Conservation (phyloP, 75 land plant species). For the Picea sitchensis region DNA sequence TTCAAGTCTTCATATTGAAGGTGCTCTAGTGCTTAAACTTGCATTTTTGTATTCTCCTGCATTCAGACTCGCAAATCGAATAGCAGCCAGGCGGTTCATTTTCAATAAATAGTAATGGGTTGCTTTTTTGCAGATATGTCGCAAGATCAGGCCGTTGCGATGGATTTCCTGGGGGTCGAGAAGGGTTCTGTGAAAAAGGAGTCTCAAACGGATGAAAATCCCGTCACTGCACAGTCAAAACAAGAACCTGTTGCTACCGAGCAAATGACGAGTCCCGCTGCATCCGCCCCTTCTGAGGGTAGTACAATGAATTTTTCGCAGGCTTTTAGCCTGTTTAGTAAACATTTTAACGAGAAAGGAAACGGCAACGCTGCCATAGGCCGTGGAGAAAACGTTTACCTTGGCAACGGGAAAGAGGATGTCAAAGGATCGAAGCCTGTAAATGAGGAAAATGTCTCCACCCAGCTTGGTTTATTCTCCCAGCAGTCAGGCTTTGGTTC, state of each 20-base stretch:
- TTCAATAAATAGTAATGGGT: background rate
- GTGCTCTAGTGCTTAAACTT: no score
- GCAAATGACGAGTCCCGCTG: background rate
- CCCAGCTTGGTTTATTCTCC: background rate
- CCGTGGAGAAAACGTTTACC: background rate
- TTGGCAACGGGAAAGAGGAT: background rate
- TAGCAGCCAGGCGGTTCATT: no score
- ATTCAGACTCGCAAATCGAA: no score
- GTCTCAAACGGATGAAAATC: background rate
- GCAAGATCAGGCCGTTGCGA: background rate
- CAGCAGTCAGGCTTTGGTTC: constrained; percentile 1
- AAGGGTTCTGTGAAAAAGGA: background rate
- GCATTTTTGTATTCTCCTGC: no score
- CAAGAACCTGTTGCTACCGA: background rate
- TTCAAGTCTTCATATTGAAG: no score
- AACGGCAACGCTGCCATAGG: background rate
- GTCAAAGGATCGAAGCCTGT: background rate
- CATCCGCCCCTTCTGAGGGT: background rate
- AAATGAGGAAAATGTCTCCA: background rate
- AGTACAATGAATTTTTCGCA: background rate
- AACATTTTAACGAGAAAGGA: background rate
- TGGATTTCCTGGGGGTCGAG: constrained; percentile 7
- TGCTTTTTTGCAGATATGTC: background rate
- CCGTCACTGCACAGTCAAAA: background rate
- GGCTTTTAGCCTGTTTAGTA: background rate